Percentiles rank a stretch among this genome's conserved stretches.
These are phyloP conservation scores for Mariannaea sp. DNA, from an alignment of 2,329 filamentous ascomycete species.

Conservation along the genomic window DNA sequence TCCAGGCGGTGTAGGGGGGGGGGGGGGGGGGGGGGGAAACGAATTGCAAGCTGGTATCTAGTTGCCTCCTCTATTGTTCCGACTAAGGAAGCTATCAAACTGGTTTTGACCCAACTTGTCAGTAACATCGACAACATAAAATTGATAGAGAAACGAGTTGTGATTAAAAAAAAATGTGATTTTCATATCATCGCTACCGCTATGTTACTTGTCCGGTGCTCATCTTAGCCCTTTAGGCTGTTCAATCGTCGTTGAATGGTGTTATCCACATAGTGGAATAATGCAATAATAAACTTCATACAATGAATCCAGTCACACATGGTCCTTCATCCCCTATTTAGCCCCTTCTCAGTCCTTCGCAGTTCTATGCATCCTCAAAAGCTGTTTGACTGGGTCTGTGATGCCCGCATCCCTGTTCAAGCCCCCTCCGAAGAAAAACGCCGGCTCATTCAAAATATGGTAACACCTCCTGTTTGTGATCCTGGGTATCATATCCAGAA, in stretches of 20 bases:
- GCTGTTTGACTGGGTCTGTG: not conserved
- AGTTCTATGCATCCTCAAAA: not conserved
- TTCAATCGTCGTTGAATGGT: not conserved
- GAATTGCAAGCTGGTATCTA: no score
- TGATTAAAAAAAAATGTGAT: no score
- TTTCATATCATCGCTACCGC: no score
- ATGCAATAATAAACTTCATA: not conserved
- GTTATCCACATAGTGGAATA: not conserved
- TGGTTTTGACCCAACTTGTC: no score
- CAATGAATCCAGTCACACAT: not conserved
- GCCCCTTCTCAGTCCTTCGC: not conserved
- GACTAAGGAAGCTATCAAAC: no score
- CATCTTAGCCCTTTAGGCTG: not conserved
- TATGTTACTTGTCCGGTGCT: no score
- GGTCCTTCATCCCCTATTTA: not conserved
- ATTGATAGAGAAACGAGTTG: no score
- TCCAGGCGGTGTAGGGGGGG: no score
- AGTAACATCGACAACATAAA: no score
- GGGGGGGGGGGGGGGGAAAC: no score
- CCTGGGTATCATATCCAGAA: constrained; percentile 34
- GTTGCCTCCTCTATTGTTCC: no score
- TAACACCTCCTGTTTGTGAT: constrained; percentile 12
- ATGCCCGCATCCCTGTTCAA: not conserved
- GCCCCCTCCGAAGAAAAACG: constrained; percentile 28
- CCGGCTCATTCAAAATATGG: constrained; percentile 24